Conservation (phyloP, 495 filamentous ascomycete genomes). For the Podospora appendiculata region DNA sequence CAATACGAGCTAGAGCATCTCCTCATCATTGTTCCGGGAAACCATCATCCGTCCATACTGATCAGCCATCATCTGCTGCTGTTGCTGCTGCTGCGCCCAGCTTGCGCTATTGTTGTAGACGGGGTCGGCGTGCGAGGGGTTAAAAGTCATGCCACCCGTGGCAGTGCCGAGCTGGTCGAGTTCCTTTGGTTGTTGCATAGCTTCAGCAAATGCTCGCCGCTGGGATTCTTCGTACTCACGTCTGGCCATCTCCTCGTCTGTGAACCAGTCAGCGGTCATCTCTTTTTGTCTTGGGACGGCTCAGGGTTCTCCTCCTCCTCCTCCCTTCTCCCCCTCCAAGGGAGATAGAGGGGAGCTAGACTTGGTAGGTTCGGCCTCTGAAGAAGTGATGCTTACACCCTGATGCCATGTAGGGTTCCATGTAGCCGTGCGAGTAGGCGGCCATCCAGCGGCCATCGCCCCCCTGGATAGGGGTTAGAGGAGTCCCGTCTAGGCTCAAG, state of each 20-base stretch:
- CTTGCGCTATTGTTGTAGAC: slow-evolving; percentile 42
- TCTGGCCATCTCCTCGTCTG: slow-evolving; percentile 43
- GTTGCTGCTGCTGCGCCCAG: slow-evolving; percentile 25
- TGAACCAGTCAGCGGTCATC: no score
- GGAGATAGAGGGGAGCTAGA: no score
- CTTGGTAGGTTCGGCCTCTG: no score
- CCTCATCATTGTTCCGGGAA: slow-evolving; percentile 25
- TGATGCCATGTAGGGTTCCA: slow-evolving; percentile 64
- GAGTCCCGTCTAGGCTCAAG: slow-evolving; percentile 42
- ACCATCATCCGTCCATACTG: slow-evolving; percentile 48
- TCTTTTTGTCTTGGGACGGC: no score
- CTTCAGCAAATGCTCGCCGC: slow-evolving; percentile 26
- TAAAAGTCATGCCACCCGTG: slow-evolving; percentile 38
- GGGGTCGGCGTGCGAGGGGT: slow-evolving; percentile 48
- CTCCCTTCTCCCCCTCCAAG: no score
- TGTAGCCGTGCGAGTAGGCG: slow-evolving; percentile 13
- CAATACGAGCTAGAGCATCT: slow-evolving; percentile 9
- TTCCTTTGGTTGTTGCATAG: slow-evolving; percentile 28
- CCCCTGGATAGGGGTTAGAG: slow-evolving; percentile 42
- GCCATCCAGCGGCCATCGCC: slow-evolving; percentile 43
- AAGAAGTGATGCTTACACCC: slow-evolving; percentile 30
- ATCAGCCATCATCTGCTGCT: slow-evolving; percentile 50
- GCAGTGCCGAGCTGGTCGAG: slow-evolving; percentile 22
- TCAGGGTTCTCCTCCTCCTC: no score
- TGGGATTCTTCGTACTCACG: slow-evolving; percentile 41